Evolutionary conservation across 129 eudicot species (phyloP).

Genomic region (Pittosporum tobira): DNA sequence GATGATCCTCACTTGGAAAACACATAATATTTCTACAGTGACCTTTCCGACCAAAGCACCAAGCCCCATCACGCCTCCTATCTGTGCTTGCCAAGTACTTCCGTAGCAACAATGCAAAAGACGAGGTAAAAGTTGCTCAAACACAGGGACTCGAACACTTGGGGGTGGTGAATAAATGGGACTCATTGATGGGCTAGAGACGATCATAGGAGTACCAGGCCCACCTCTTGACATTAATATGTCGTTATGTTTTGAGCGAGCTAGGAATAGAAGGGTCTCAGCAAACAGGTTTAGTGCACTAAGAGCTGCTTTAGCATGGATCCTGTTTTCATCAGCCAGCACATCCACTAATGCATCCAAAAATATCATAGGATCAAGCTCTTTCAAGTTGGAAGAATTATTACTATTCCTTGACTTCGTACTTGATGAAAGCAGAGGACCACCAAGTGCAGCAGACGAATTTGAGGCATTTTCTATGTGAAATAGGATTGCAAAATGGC

Average conservation of each 20-base stretch:
- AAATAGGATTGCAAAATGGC: constrained; percentile 88
- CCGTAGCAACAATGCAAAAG: constrained; percentile 91
- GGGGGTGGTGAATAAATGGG: constrained; percentile 89
- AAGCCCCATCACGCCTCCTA: constrained; percentile 93
- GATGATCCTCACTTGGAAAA: constrained; percentile 71
- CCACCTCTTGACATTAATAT: constrained; percentile 70
- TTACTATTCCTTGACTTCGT: constrained; percentile 38
- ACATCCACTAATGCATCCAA: constrained; percentile 91
- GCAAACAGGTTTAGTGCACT: constrained; percentile 62
- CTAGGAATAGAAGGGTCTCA: constrained; percentile 74
- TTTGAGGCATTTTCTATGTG: constrained; percentile 51
- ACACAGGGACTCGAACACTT: constrained; percentile 75
- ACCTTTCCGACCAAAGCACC: constrained; percentile 93
- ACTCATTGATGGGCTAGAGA: constrained; percentile 88
- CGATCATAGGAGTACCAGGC: constrained; percentile 81
- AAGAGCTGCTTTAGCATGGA: constrained; percentile 81
- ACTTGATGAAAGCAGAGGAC: constrained; percentile 47
- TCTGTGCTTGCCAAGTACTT: constrained; percentile 88
- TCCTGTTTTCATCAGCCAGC: constrained; percentile 77
- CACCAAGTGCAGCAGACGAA: constrained; percentile 45
- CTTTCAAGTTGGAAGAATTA: constrained; percentile 56
- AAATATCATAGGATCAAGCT: constrained; percentile 77
- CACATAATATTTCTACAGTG: constrained; percentile 67
- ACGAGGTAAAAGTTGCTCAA: constrained; percentile 81
- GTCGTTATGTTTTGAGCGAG: constrained; percentile 71